Conservation (phyloP, 2,329 filamentous ascomycete species). For the Cladosporium austrohemisphaericum region DNA sequence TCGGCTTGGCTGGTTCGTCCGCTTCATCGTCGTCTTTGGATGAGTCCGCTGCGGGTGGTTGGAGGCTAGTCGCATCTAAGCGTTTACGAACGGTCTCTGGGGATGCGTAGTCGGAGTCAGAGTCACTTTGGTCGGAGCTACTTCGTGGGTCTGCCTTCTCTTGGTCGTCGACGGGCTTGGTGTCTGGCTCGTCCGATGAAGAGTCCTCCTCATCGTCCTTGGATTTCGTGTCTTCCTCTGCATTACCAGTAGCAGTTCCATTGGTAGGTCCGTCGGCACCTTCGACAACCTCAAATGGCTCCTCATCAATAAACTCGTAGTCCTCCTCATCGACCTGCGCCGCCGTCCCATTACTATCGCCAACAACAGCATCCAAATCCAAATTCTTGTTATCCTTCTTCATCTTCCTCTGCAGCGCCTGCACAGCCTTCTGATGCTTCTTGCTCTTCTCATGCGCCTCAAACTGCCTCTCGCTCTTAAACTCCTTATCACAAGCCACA, state of each 20-base stretch:
- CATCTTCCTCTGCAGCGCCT: conserved; percentile 79
- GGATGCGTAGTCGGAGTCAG: conserved; percentile 43
- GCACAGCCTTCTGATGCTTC: conserved; percentile 85
- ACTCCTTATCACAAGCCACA: conserved; percentile 61
- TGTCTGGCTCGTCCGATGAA: conserved; percentile 1
- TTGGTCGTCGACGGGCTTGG: neutral
- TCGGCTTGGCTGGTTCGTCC: conserved; percentile 27
- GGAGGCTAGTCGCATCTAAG: conserved; percentile 34
- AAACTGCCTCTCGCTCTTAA: conserved; percentile 89
- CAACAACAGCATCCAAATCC: conserved; percentile 29
- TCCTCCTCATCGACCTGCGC: conserved; percentile 32
- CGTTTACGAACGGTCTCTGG: conserved; percentile 40
- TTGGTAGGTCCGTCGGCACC: conserved; percentile 16
- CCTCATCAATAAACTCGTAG: conserved; percentile 22
- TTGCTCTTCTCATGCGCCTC: conserved; percentile 94
- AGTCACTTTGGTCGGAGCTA: conserved; percentile 17
- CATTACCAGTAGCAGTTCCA: neutral
- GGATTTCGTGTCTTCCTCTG: neutral
- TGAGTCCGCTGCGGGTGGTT: conserved; percentile 18
- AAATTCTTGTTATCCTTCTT: conserved; percentile 68
- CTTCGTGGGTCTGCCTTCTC: neutral
- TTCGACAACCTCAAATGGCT: conserved; percentile 24
- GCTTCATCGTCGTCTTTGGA: conserved; percentile 23
- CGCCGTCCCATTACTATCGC: conserved; percentile 30
- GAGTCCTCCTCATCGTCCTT: conserved; percentile 13